Evolutionary conservation across 352 stramenopile genomes (phyloP).

Genomic region (Phytophthora aleatoria): DNA sequence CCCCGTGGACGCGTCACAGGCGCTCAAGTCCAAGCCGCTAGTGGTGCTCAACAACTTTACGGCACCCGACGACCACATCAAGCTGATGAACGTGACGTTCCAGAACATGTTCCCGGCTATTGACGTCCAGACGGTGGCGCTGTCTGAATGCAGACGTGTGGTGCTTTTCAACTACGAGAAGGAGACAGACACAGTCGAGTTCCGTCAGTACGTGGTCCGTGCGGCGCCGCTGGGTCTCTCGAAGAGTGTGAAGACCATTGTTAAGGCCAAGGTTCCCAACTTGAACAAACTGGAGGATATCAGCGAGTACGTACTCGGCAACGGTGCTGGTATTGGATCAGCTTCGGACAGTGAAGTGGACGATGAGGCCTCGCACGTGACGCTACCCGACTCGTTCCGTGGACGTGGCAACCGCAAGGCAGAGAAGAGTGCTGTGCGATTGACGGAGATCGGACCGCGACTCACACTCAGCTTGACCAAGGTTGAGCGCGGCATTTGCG

Average conservation of each 20-base stretch:
- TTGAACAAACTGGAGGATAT: slow-evolving; percentile 96
- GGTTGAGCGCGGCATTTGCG: slow-evolving; percentile 95
- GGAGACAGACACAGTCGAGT: slow-evolving; percentile 92
- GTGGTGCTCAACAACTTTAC: slow-evolving; percentile 99
- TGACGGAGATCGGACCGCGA: slow-evolving; percentile 96
- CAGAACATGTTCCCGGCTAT: slow-evolving; percentile 99
- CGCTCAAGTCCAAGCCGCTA: slow-evolving; percentile 92
- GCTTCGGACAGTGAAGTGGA: slow-evolving; percentile 96
- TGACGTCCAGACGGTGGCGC: slow-evolving; percentile 96
- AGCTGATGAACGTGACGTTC: slow-evolving; percentile 98
- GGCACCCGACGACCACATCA: slow-evolving; percentile 83
- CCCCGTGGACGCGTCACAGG: slow-evolving; percentile 88
- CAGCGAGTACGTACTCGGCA: slow-evolving; percentile 94
- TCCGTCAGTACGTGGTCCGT: slow-evolving; percentile 98
- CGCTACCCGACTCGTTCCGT: slow-evolving; percentile 92
- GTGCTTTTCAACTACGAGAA: slow-evolving; percentile 98
- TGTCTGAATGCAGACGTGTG: slow-evolving; percentile 95
- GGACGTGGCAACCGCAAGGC: slow-evolving; percentile 92
- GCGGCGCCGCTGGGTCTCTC: slow-evolving; percentile 94
- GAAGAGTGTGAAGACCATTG: slow-evolving; percentile 89
- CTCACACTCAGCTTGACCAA: slow-evolving; percentile 96
- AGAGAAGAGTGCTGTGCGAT: slow-evolving; percentile 93
- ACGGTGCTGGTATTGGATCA: slow-evolving; percentile 70
- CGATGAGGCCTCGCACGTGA: slow-evolving; percentile 93
- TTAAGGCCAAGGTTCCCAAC: slow-evolving; percentile 94